Percentiles rank a stretch among this genome's conserved stretches.
Conservation (phyloP, 75 land plant species). For the Cryptomeria japonica region DNA sequence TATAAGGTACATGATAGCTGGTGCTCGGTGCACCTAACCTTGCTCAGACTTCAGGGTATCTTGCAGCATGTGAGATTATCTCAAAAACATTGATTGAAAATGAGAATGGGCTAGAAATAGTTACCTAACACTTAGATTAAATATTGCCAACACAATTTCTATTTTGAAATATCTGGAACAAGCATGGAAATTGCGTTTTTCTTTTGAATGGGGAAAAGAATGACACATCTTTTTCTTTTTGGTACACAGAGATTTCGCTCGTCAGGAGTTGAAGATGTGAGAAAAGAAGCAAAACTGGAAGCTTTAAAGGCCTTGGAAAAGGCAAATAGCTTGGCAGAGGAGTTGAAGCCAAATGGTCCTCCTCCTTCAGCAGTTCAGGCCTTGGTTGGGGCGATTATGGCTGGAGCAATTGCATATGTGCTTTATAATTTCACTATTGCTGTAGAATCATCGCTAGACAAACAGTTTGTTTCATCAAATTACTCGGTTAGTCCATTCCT, state of each 20-base stretch:
- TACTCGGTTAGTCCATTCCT: slow-evolving; percentile 56
- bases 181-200: neutral
- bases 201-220: neutral
- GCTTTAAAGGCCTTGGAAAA: slow-evolving; percentile 61
- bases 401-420: slow-evolving; percentile 75
- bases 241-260: slow-evolving; percentile 63
- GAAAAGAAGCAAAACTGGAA: slow-evolving; percentile 53
- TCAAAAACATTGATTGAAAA: neutral
- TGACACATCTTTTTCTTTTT: neutral
- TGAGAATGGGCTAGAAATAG: neutral
- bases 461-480: slow-evolving; percentile 64
- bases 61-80: neutral
- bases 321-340: slow-evolving; percentile 17
- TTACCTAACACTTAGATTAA: neutral
- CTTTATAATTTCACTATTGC: slow-evolving; percentile 78
- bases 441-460: slow-evolving; percentile 65
- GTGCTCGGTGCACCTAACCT: neutral
- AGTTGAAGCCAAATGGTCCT: slow-evolving; percentile 8
- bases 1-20: neutral
- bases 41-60: neutral
- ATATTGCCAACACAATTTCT: too few relatives aligned
- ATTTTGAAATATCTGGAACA: neutral
- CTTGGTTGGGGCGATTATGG: slow-evolving; percentile 66
- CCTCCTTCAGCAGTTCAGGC: slow-evolving; percentile 70
- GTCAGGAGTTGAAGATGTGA: slow-evolving; percentile 36